phyloP scores from a whole-genome alignment of 805 yeast species.

The Vanderwaltozyma tropicalis region DNA sequence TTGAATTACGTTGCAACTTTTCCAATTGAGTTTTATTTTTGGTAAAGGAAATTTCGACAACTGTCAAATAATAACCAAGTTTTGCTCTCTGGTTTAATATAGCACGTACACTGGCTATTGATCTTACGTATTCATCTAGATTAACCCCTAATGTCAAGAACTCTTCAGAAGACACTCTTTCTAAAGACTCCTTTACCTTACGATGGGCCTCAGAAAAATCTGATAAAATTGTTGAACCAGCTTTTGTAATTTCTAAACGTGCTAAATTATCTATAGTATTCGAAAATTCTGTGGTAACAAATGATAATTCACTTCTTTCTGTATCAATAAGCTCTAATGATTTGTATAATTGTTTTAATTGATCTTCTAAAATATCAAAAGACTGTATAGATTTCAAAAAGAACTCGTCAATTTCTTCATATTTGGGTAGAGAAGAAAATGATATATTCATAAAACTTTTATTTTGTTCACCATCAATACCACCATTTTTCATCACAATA shows the following conservation, averaged over 20 bases:
- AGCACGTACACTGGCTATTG: slow-evolving; percentile 62
- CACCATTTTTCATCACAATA: slow-evolving; percentile 16
- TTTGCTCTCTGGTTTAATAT: slow-evolving; percentile 66
- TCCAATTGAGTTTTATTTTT: slow-evolving; percentile 2
- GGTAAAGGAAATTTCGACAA: slow-evolving; percentile 35
- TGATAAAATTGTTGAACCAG: slow-evolving; percentile 48
- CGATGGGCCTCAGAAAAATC: slow-evolving; percentile 64
- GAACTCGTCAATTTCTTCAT: slow-evolving; percentile 68
- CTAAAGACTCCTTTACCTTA: slow-evolving; percentile 62
- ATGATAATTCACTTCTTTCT: slow-evolving; percentile 64
- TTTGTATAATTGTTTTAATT: slow-evolving; percentile 54
- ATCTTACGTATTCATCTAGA: slow-evolving; percentile 73
- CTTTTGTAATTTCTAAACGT: slow-evolving; percentile 61
- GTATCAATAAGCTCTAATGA: slow-evolving; percentile 61
- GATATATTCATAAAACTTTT: slow-evolving; percentile 55
- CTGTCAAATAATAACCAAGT: slow-evolving; percentile 34
- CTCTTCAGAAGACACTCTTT: slow-evolving; percentile 73
- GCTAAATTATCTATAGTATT: slow-evolving; percentile 48
- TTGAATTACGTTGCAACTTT: neutral
- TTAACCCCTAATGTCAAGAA: slow-evolving; percentile 76
- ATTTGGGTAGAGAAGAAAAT: slow-evolving; percentile 55
- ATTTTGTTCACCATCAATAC: slow-evolving; percentile 42
- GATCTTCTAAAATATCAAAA: slow-evolving; percentile 61
- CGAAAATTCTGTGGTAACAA: slow-evolving; percentile 58
- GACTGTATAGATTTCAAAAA: slow-evolving; percentile 58